Conservation (phyloP, 306 rosid species). For the Casuarina equisetifolia region DNA sequence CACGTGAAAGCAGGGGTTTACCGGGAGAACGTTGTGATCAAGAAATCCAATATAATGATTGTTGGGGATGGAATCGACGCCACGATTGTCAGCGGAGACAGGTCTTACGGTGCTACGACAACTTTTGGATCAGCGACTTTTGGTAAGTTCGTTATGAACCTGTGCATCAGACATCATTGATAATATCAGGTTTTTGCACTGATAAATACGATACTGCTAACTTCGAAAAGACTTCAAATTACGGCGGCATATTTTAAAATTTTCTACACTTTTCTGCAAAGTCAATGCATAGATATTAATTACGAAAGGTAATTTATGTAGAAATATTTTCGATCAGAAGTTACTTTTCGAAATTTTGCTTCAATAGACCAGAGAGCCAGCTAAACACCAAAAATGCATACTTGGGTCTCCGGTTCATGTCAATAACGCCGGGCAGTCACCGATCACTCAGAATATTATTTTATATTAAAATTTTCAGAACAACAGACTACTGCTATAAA, state of each 20-base stretch:
- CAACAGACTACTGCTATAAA: not conserved
- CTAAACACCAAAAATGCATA: not conserved
- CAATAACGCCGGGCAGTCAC: not conserved
- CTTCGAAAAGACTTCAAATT: not conserved
- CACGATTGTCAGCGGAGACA: slow-evolving; percentile 51
- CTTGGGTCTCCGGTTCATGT: not conserved
- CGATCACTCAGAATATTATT: not conserved
- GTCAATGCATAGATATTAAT: too few relatives aligned
- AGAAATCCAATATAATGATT: slow-evolving; percentile 56
- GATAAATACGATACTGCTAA: too few relatives aligned
- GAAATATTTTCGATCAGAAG: not conserved
- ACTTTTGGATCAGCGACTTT: slow-evolving; percentile 80
- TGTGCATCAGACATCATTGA: too few relatives aligned
- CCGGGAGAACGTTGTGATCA: slow-evolving; percentile 51
- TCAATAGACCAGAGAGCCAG: not conserved
- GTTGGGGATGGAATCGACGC: slow-evolving; percentile 75
- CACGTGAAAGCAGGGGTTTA: slow-evolving; percentile 74
- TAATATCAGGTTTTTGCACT: too few relatives aligned
- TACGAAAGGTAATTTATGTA: not conserved
- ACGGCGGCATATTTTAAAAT: too few relatives aligned
- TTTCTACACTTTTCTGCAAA: too few relatives aligned
- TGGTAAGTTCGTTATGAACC: slow-evolving; percentile 43
- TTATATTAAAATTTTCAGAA: not conserved
- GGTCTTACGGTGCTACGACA: slow-evolving; percentile 43
- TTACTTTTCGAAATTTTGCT: not conserved